These are phyloP conservation scores for Suillus variegatus DNA, from an alignment of 768 basidiomycete genomes.

Conservation along the genomic window DNA sequence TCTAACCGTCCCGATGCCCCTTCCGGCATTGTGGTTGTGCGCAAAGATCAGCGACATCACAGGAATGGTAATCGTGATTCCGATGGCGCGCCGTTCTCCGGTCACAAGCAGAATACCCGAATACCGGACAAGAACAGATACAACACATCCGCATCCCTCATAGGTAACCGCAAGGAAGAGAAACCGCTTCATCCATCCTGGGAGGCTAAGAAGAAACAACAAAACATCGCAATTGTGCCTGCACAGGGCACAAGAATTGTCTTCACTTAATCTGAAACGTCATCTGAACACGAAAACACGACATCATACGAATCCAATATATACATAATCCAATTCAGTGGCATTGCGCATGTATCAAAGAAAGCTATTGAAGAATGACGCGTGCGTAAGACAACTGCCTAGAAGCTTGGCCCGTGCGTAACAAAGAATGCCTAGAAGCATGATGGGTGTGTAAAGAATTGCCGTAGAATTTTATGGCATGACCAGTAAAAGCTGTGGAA, in stretches of 20 bases:
- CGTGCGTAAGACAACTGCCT: background rate
- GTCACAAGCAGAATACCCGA: background rate
- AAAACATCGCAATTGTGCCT: slow-evolving; percentile 61
- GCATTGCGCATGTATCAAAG: background rate
- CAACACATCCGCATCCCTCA: background rate
- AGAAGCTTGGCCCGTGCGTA: background rate
- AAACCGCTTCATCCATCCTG: slow-evolving; percentile 87
- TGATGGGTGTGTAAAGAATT: background rate
- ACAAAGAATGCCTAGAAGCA: background rate
- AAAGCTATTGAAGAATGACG: background rate
- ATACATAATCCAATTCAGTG: background rate
- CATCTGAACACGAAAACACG: background rate
- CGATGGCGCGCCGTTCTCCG: slow-evolving; percentile 20
- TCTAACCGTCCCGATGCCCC: slow-evolving; percentile 10
- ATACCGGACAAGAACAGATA: background rate
- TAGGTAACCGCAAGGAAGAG: slow-evolving; percentile 10
- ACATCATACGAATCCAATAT: background rate
- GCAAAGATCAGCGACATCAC: slow-evolving; percentile 22
- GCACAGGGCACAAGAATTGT: slow-evolving; percentile 87
- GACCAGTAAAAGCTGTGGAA: background rate
- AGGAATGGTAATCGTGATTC: slow-evolving; percentile 17
- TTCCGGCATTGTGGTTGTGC: slow-evolving; percentile 9
- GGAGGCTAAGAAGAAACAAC: slow-evolving; percentile 88
- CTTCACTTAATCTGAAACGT: slow-evolving; percentile 32
- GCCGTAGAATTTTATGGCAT: background rate